Evolutionary conservation across 495 filamentous ascomycete species (phyloP).

Genomic region (Penicillium goetzii): DNA sequence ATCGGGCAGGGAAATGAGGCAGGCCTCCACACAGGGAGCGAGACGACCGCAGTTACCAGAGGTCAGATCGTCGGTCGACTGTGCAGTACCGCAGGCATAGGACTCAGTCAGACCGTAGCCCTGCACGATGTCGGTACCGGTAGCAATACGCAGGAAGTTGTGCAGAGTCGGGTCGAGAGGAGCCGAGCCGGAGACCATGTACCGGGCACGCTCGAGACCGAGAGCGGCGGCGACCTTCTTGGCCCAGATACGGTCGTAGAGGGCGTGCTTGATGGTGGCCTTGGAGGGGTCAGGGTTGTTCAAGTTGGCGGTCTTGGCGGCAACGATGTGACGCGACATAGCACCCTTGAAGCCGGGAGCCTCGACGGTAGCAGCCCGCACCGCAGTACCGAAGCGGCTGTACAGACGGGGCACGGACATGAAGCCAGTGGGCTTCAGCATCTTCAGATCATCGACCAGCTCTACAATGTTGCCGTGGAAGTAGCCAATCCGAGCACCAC

Average conservation of each 20-base stretch:
- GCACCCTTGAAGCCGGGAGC: constrained; percentile 80
- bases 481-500: constrained; percentile 81
- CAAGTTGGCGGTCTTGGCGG: constrained; percentile 78
- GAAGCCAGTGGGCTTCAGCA: constrained; percentile 80
- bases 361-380: constrained; percentile 77
- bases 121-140: constrained; percentile 80
- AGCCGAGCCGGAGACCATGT: constrained; percentile 87
- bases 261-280: constrained; percentile 76
- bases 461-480: constrained; percentile 91
- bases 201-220: constrained; percentile 72
- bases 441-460: constrained; percentile 89
- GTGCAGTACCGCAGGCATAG: constrained; percentile 77
- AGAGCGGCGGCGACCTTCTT: constrained; percentile 81
- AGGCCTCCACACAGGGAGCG: constrained; percentile 68
- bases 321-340: constrained; percentile 77
- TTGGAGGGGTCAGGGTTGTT: constrained; percentile 66
- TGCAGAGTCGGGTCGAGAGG: constrained; percentile 88
- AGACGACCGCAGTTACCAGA: constrained; percentile 82
- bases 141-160: constrained; percentile 82
- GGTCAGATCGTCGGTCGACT: constrained; percentile 69
- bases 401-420: constrained; percentile 89
- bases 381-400: constrained; percentile 84
- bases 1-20: constrained; percentile 85
- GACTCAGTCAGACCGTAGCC: constrained; percentile 95
- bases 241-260: constrained; percentile 95